A percentile compares a stretch with the other conserved stretches of the same genome.
These are phyloP conservation scores for Wolfiporia cocos DNA, from an alignment of 1,284 basidiomycete species.

Conservation along the genomic window DNA sequence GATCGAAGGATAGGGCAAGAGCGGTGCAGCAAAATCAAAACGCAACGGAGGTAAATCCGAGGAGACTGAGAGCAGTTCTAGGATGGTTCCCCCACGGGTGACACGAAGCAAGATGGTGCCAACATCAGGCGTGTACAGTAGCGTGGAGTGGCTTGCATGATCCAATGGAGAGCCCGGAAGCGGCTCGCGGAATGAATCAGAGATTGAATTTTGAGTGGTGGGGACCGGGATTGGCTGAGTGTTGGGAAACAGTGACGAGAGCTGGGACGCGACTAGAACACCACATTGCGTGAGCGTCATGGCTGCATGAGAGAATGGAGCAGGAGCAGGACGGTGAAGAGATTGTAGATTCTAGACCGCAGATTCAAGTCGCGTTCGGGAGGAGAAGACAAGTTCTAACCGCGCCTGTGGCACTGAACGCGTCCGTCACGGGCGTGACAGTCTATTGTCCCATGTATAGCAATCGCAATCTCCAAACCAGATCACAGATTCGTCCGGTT, in stretches of 20 bases:
- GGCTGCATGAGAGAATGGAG: conserved; percentile 1
- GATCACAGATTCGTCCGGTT: no score
- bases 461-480: no score
- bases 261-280: conserved; percentile 53
- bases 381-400: no score
- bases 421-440: no score
- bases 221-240: conserved; percentile 46
- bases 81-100: conserved; percentile 66
- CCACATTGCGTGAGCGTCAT: conserved; percentile 30
- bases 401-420: no score
- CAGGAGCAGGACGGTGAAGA: conserved; percentile 5
- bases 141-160: conserved; percentile 54
- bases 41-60: conserved; percentile 59
- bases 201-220: conserved; percentile 49
- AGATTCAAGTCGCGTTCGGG: no score
- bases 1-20: conserved; percentile 63
- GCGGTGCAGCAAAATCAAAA: conserved; percentile 71
- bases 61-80: conserved; percentile 74
- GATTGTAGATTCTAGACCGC: no score
- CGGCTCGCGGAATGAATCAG: conserved; percentile 34
- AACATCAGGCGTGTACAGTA: conserved; percentile 50
- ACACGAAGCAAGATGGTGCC: conserved; percentile 72
- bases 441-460: no score
- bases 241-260: conserved; percentile 56
- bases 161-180: conserved; percentile 57